These are phyloP conservation scores for Backusella tarrabulga DNA, from an alignment of 192 early-diverging fungal genomes.

Conservation along the genomic window DNA sequence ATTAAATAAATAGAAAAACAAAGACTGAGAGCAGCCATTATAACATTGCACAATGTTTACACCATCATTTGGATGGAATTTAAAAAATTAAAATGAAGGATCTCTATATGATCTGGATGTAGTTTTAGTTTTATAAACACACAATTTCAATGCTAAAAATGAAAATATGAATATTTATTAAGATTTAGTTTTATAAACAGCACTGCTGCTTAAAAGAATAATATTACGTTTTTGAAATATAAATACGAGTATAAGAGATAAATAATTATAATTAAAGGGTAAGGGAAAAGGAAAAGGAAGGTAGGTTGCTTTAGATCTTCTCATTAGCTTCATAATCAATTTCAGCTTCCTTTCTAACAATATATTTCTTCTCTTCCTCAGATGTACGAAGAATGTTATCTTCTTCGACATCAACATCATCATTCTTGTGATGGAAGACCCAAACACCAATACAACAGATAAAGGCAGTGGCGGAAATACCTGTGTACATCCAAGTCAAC, in stretches of 20 bases:
- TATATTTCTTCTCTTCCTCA: neutral
- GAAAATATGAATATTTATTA: slow-evolving; percentile 8
- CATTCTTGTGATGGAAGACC: slow-evolving; percentile 52
- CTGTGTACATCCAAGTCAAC: slow-evolving; percentile 60
- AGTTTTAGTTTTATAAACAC: neutral
- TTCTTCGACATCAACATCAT: slow-evolving; percentile 36
- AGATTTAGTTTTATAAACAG: neutral
- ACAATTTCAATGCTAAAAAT: neutral
- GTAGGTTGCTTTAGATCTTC: neutral
- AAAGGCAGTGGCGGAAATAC: slow-evolving; percentile 38
- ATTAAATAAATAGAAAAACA: no score
- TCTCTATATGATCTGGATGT: neutral
- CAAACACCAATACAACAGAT: slow-evolving; percentile 43
- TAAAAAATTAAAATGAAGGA: no score
- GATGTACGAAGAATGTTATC: slow-evolving; percentile 31
- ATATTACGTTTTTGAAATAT: neutral
- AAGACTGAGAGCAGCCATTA: no score
- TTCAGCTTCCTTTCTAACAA: neutral
- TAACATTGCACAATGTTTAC: no score
- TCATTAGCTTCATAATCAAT: neutral
- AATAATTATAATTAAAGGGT: neutral
- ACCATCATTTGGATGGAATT: no score
- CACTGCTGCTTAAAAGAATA: neutral
- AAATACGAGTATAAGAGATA: neutral
- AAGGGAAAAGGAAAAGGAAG: neutral